phyloP scores from a whole-genome alignment of 2,329 filamentous ascomycete species.

The Ascochyta rabiei region DNA sequence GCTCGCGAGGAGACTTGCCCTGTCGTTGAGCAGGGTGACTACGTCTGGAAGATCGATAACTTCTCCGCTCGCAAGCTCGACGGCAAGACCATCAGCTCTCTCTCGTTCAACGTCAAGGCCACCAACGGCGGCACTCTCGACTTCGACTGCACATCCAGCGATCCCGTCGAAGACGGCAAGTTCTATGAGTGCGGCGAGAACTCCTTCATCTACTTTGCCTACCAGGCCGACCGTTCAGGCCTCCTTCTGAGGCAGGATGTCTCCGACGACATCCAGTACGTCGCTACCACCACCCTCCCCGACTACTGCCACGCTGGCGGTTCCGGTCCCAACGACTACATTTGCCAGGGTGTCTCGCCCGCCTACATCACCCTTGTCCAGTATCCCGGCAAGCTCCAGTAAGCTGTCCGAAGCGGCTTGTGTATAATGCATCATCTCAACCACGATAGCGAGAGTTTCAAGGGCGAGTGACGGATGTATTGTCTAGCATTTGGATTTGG shows the following conservation, averaged over 20 bases:
- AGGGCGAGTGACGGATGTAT: background rate
- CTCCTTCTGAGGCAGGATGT: slow-evolving; percentile 24
- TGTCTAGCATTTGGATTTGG: background rate
- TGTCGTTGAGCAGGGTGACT: slow-evolving; percentile 18
- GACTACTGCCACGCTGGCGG: slow-evolving; percentile 24
- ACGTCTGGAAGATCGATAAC: slow-evolving; percentile 28
- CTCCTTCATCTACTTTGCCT: slow-evolving; percentile 22
- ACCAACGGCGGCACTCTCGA: slow-evolving; percentile 20
- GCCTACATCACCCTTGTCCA: slow-evolving; percentile 53
- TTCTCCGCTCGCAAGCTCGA: slow-evolving; percentile 29
- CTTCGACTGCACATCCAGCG: slow-evolving; percentile 17
- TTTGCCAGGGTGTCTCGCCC: slow-evolving; percentile 72
- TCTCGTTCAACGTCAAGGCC: slow-evolving; percentile 25
- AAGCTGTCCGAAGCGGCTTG: background rate
- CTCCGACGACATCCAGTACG: slow-evolving; percentile 13
- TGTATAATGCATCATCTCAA: background rate
- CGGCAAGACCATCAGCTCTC: slow-evolving; percentile 21
- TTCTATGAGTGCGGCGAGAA: slow-evolving; percentile 24
- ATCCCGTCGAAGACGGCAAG: slow-evolving; percentile 15
- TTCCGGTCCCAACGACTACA: slow-evolving; percentile 62
- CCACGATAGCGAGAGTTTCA: background rate
- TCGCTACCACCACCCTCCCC: slow-evolving; percentile 22
- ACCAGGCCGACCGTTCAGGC: slow-evolving; percentile 16
- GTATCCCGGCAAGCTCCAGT: slow-evolving; percentile 13
- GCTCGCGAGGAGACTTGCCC: slow-evolving; percentile 12